Base-by-base conservation (phyloP, 1,139 yeast genomes). In the Arxiozyma telluris region DNA sequence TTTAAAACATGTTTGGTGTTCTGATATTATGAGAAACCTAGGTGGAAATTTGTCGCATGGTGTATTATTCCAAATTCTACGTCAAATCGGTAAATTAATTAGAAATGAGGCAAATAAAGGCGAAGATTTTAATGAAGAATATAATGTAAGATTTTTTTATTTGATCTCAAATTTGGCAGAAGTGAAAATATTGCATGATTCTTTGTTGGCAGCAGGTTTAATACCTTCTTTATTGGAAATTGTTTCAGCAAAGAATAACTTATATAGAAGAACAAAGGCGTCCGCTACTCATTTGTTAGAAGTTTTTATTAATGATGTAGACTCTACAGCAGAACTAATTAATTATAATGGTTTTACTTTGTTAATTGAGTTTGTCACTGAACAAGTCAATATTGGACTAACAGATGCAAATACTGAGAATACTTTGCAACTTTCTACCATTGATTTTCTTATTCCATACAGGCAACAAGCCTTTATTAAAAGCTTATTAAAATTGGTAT, bases 1-100 rank as follows among this genome's bases (percentile, higher is more conserved):
- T 2, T 73, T 79, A 48, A 84, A 83, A 63, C 81, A 82, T 51
- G 78, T 79, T 3, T 85, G 91, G 80, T 84, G 93, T 23, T 77
- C 84, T 49, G 97, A 91, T 59, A 76, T 91, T 41, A 76, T 90
- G 54, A 76, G 89, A 56, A 82, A 89, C n/a, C 71, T 90, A 61
- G 89, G 94, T n/a, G 97, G 94, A 5, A 89, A 89, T 64, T 90
- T 91, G 42, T 83, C 83, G 55, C 96, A 91, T 68, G 98, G 98
- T 0, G 71, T 83, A 8, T 66, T 91, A 47, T 87, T 85, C 72
- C 91, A 87, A 63, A 78, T 84, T 49, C 70, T 91, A 44, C 78
- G 94, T 58, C 75, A 75, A 51, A 79, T 88, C 27, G 74, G 81
- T 54, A 78, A 79, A 56, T 75, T 78, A 38, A 48, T 72, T 54